phyloP scores from a whole-genome alignment of 139 green algal species.

The Axilococcus clingmanii region DNA sequence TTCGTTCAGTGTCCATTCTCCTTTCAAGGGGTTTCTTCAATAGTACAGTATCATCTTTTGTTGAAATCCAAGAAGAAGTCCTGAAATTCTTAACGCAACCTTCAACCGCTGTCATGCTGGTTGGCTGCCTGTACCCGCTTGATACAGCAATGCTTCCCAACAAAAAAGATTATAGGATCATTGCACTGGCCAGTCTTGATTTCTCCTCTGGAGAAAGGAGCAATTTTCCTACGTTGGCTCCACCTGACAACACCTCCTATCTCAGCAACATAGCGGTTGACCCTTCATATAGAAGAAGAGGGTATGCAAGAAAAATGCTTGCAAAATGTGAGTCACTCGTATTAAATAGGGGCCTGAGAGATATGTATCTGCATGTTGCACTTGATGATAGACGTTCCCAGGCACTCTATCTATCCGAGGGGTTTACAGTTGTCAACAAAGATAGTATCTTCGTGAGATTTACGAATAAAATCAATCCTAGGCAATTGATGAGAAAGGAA shows the following conservation, averaged over 20 bases:
- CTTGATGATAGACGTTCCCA: neutral
- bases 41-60: no score
- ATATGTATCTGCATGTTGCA: neutral
- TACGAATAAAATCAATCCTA: neutral
- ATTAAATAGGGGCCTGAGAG: neutral
- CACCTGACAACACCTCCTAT: conserved; percentile 3
- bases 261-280: conserved; percentile 4
- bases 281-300: neutral
- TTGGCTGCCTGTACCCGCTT: no score
- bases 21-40: no score
- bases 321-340: neutral
- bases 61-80: no score
- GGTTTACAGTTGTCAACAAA: neutral
- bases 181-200: neutral
- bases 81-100: no score
- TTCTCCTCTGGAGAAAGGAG: neutral
- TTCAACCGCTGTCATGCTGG: no score
- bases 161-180: neutral
- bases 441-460: neutral
- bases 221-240: neutral
- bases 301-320: conserved; percentile 1
- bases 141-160: neutral
- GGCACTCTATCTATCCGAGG: neutral
- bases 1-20: no score
- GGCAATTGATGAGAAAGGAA: neutral